Evolutionary conservation across 257 asterid species (phyloP), one percentile per base, ranked within the genome.

Genomic region (Salvia hispanica): DNA sequence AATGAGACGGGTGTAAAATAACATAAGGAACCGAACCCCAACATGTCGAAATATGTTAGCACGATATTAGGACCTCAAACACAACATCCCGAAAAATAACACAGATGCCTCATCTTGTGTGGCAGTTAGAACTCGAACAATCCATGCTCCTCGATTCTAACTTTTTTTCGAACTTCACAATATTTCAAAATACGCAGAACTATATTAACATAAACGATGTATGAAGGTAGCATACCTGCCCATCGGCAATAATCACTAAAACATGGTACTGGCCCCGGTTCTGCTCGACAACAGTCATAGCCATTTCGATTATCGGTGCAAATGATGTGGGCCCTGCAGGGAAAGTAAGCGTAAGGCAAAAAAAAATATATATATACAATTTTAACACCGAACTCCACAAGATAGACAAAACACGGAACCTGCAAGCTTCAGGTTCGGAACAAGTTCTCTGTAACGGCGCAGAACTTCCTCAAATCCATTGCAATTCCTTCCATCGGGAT

Each of bases 221-320:
- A 50, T 9, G 7, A 48, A 60, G 15, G 36, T 37, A 21, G 66
- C 3, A 58, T 82, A 91, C 97, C 96, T 91, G 97, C 13, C 96
- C 97, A 77, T 91, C 97, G 12, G 97, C 97, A 69, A 91, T 80
- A 65, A 91, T 88, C 64, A 91, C 69, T 73, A 91, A 77, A 72
- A 91, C 97, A 72, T 91, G 97, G 77, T 91, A 91, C 73, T 88
- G 95, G 54, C 97, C 93, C 43, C 87, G 84, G 63, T 82, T 89
- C 73, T 86, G 95, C 82, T 92, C 91, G 48, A 92, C 98, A 74
- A 87, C 81, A 47, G 87, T 80, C 78, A 74, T 87, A 55, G 96
- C 96, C 96, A 87, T 89, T 81, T 92, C 98, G 59, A 92, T 87
- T 36, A 87, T 58, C 2, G 96, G 96, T 61, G 96, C 98, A 78